A percentile compares a stretch with the other conserved stretches of the same genome.
phyloP scores from a whole-genome alignment of 495 filamentous ascomycete genomes.

The Trichoderma parareesei region DNA sequence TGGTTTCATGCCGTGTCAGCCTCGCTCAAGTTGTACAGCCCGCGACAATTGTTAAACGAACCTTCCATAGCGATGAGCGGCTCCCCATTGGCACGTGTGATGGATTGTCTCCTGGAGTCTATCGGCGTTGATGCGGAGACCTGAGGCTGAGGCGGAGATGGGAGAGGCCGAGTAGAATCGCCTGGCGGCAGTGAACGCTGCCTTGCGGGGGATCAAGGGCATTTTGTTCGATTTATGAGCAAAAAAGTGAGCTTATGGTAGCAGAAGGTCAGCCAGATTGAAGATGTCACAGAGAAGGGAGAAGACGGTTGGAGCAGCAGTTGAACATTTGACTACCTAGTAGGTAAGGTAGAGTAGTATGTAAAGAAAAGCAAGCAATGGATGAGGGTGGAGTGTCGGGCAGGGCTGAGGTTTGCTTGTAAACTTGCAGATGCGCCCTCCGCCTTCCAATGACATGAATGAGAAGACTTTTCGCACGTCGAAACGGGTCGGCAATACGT shows the following conservation, averaged over 20 bases:
- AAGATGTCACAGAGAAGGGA: neutral
- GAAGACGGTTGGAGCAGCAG: no score
- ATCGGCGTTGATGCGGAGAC: conserved; percentile 48
- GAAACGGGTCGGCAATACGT: neutral
- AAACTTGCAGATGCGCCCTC: neutral
- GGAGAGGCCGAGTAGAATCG: neutral
- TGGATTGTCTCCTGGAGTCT: conserved; percentile 57
- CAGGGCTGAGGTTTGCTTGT: neutral
- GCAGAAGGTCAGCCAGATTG: neutral
- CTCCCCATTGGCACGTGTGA: conserved; percentile 50
- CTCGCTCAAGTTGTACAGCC: neutral
- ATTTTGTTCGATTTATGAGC: neutral
- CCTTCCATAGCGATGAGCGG: conserved; percentile 14
- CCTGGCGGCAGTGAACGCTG: neutral
- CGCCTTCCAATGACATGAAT: neutral
- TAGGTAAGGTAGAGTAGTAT: no score
- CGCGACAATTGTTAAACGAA: conserved; percentile 5
- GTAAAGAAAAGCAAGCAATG: neutral
- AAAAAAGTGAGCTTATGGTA: neutral
- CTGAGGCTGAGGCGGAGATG: conserved; percentile 10
- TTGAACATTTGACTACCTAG: no score
- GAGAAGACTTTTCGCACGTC: no score
- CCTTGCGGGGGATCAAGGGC: neutral
- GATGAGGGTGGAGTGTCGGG: neutral
- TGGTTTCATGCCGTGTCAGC: neutral